Base-by-base conservation (phyloP, 176 grass and related monocot species). In the Bothriochloa decipiens region DNA sequence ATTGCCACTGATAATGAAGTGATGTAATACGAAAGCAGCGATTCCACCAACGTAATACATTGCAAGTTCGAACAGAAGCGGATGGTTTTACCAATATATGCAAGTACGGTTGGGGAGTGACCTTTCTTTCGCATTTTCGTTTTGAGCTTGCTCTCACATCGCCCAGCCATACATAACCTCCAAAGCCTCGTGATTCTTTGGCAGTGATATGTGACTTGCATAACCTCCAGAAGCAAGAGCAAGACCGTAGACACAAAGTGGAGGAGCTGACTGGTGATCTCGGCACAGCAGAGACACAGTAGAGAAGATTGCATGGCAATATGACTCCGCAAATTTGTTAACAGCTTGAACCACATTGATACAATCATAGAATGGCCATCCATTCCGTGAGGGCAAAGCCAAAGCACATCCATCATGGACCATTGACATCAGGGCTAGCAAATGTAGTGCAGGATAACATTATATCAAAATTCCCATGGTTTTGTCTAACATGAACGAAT, bases 381-480 rank as follows among this genome's bases (percentile, higher is more conserved):
- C 58, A 75, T 39, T 65, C 75, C 9, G 2, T 22, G 41, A 26
- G 5, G 40, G n/a, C n/a, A n/a, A n/a, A n/a, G n/a, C n/a, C 20
- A 49, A 52, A 75, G 62, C 18, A 1, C 28, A 75, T 49, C 12
- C 16, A 75, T 40, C 28, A 14, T 4, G 13, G 9, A 53, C 46
- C 22, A 13, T 12, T 49, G 53, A 50, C 22, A 86, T 11, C 75
- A 72, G 23, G 17, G 26, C 26, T 46, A 16, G 22, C 40, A 26
- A 42, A 11, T 29, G 13, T 57, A 42, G 0, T 16, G 32, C 11
- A 76, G 41, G 60, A 76, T 41, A 74, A 13, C 18, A 52, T 66
- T 35, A n/a, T 40, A 42, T 55, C 58, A 81, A 87, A 81, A 57
- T 25, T 82, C 81, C 3, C 77, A 67, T 67, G 43, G 45, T 84